Evolutionary conservation across 768 basidiomycete species (phyloP).

Genomic region (Ramaria sp.): DNA sequence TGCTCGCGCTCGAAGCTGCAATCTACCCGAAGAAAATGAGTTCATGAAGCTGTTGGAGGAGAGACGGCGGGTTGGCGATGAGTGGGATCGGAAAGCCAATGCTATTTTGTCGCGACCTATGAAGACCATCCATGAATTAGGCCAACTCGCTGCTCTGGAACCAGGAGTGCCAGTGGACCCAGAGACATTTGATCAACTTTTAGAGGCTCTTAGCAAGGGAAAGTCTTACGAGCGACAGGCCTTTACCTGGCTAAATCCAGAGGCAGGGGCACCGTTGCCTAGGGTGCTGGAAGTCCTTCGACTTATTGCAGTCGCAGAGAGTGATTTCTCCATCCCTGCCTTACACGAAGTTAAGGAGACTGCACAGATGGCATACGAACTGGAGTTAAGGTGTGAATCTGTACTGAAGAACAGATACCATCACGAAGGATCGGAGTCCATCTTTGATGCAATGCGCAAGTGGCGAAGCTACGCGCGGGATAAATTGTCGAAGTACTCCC

Average conservation of each 20-base stretch:
- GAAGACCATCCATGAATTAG: conserved; percentile 69
- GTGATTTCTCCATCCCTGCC: conserved; percentile 63
- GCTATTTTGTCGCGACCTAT: conserved; percentile 53
- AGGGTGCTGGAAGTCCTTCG: conserved; percentile 59
- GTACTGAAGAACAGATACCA: conserved; percentile 57
- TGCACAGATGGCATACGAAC: conserved; percentile 67
- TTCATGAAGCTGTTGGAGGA: conserved; percentile 53
- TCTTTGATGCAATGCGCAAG: conserved; percentile 61
- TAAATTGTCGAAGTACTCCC: conserved; percentile 60
- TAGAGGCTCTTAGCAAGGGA: conserved; percentile 55
- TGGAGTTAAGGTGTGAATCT: conserved; percentile 65
- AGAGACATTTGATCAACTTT: conserved; percentile 53
- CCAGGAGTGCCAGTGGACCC: conserved; percentile 60
- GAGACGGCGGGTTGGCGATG: conserved; percentile 55
- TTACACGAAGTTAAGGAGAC: conserved; percentile 56
- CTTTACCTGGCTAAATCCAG: conserved; percentile 54
- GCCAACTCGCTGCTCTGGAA: conserved; percentile 59
- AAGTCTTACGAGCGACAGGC: conserved; percentile 76
- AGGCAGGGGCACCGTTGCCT: conserved; percentile 40
- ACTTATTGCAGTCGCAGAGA: conserved; percentile 60
- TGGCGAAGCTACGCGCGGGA: conserved; percentile 67
- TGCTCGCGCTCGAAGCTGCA: conserved; percentile 57
- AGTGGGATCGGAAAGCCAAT: conserved; percentile 69
- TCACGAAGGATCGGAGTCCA: conserved; percentile 44
- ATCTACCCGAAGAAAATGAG: conserved; percentile 52